These are phyloP conservation scores for Thermothelomyces thermophilus DNA, from an alignment of 2,329 filamentous ascomycete genomes.

Conservation along the genomic window DNA sequence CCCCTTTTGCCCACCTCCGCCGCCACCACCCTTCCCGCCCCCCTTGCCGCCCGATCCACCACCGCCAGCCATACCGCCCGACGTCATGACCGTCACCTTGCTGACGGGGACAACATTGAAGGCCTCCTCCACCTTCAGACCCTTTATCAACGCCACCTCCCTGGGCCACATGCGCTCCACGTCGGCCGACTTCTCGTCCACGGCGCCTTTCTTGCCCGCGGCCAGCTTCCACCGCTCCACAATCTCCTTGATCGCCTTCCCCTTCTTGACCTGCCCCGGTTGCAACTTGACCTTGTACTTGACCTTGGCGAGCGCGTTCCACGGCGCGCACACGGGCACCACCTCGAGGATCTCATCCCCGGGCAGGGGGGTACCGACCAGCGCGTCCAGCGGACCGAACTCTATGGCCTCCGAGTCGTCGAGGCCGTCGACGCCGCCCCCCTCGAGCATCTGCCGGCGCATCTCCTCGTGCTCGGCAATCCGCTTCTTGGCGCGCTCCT, in stretches of 20 bases:
- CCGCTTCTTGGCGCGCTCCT: conserved; percentile 67
- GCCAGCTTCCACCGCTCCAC: conserved; percentile 72
- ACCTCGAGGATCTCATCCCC: conserved; percentile 76
- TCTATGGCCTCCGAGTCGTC: conserved; percentile 49
- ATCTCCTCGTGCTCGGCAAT: conserved; percentile 71
- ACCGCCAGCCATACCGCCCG: conserved; percentile 45
- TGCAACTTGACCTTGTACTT: conserved; percentile 97
- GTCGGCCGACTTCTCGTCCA: conserved; percentile 56
- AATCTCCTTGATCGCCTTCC: conserved; percentile 87
- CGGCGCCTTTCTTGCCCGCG: conserved; percentile 41
- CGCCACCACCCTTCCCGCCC: conserved; percentile 24
- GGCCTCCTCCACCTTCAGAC: conserved; percentile 73
- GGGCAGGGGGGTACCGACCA: conserved; percentile 69
- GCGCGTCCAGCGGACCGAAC: conserved; percentile 66
- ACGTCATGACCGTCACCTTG: conserved; percentile 73
- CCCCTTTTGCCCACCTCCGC: conserved; percentile 11
- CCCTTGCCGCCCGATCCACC: conserved; percentile 37
- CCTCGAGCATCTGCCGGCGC: conserved; percentile 54
- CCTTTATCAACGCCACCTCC: conserved; percentile 79
- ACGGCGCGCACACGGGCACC: conserved; percentile 59
- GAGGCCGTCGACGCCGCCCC: conserved; percentile 52
- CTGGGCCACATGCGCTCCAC: conserved; percentile 74
- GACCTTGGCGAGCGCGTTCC: conserved; percentile 57
- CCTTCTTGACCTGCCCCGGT: conserved; percentile 84
- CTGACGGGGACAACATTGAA: conserved; percentile 74